Base-by-base conservation (phyloP, 306 rosid genomes). In the Malus orientalis region DNA sequence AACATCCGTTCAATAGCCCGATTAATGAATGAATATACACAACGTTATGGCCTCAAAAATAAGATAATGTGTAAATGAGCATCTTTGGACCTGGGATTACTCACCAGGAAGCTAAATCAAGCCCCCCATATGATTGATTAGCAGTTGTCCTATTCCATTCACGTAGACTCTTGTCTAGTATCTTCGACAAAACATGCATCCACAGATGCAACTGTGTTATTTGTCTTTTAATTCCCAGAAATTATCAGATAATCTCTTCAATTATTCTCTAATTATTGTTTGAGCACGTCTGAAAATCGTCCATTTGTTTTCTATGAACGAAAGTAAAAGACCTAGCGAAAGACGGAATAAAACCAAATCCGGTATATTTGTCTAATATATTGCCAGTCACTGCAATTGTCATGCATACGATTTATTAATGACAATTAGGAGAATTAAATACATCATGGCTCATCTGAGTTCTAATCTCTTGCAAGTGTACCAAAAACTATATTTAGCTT, bases 211-310 rank as follows among this genome's bases (percentile, higher is more conserved):
- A 80, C 64, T 45, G 11, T 65, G 54, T 66, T 22, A 14, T 59
- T 81, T 75, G 77, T 82, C 79, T 66, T 69, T 38, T 70, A 74
- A 36, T 61, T 47, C 25, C 58, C 32, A 47, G 60, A 27, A 78
- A 20, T 54, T 25, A 49, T 71, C 40, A 49, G 5, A 30, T 22
- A 36, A 61, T 62, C 22, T 20, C 25, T 55, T 49, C 18, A 55
- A 7, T 73, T 61, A 74, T 60, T 74, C 59, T 60, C 59, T 5
- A 59, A 74, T 61, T 74, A 66, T 74, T 74, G 77, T 61, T 60
- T 18, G 30, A 65, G 33, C 58, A 15, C 29, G 23, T 60, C 77
- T 73, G 57, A 66, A 63, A 8, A 16, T 4, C 32, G 16, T 64
- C 15, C 68, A 16, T 61, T 4, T 8, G 69, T 16, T 64, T 5